Evolutionary conservation across 768 basidiomycete genomes (phyloP).

Genomic region (Podaxis sp.): DNA sequence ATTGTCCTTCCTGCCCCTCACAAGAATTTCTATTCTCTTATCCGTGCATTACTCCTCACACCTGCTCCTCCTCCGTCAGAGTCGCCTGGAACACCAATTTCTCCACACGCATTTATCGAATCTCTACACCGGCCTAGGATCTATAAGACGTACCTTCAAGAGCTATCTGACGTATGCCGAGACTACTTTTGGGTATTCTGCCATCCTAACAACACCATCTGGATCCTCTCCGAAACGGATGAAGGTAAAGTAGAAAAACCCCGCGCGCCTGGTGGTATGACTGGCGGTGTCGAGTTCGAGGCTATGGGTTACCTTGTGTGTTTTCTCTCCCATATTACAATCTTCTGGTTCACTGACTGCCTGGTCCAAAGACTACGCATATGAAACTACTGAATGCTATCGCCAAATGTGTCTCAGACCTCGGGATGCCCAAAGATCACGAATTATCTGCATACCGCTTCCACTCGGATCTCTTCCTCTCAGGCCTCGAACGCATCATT

Average conservation of each 20-base stretch:
- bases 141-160: conserved; percentile 34
- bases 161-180: conserved; percentile 79
- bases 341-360: neutral
- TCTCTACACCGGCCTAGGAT: conserved; percentile 30
- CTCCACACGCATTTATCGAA: conserved; percentile 76
- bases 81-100: conserved; percentile 28
- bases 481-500: conserved; percentile 88
- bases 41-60: conserved; percentile 69
- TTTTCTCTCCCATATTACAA: conserved; percentile 12
- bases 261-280: conserved; percentile 95
- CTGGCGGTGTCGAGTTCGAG: conserved; percentile 97
- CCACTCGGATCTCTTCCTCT: conserved; percentile 84
- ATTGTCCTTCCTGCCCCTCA: conserved; percentile 72
- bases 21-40: conserved; percentile 65
- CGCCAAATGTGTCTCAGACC: conserved; percentile 56
- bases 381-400: conserved; percentile 83
- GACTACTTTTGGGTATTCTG: conserved; percentile 99
- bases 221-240: conserved; percentile 82
- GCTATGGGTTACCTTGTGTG: conserved; percentile 93
- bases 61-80: conserved; percentile 33
- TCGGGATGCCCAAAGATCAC: conserved; percentile 62
- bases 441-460: conserved; percentile 77
- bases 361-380: conserved; percentile 67
- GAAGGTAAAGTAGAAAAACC: conserved; percentile 84
- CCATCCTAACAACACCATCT: conserved; percentile 89